Base-by-base conservation (phyloP, 2,329 filamentous ascomycete species). In the Paecilomyces sp. region DNA sequence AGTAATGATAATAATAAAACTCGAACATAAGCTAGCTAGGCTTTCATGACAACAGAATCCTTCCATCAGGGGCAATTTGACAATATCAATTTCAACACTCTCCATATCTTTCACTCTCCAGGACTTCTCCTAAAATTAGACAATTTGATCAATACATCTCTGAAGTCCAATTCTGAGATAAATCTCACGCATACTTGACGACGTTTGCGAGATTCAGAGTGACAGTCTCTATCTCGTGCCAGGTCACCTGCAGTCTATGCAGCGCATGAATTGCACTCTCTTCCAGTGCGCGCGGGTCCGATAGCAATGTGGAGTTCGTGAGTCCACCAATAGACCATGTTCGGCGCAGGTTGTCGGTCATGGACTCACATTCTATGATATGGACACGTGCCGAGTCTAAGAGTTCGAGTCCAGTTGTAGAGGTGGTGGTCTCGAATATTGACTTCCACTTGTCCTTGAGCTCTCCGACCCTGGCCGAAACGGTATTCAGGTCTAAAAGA, bases 241-340 rank as follows among this genome's bases (percentile, higher is more conserved):
- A 31, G 58, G 13, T 25, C 18, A 25, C 36, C 55, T 41, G 57
- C 11, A 63, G 56, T 11, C 11, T 33, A 9, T 56, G 55, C 6
- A 59, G 41, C 2, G 62, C 62, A 18, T 64, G 54, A 6, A 56
- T 55, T 2, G 58, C 60, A 15, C 56, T 56, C 13, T 18, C 18
- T 18, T 55, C 53, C n/a, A 61, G 56, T 1, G 34, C 31, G 34
- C 58, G 24, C 5, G 56, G 31, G 8, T 22, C 2, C 3, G 30
- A 57, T 24, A 52, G 28, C 53, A 58, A 47, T 52, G 55, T 41
- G 11, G 22, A 54, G 3, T 56, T 36, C 25, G 51, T 34, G 13
- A 65, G 41, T 15, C 57, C 57, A 11, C 60, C 54, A 0, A 61
- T 58, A 13, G 63, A 60, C 60, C 62, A 65, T 22, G 33, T 28